Evolutionary conservation across 2,329 filamentous ascomycete species (phyloP), one percentile per base, ranked within the genome.

Genomic region (Diaporthe citrichinensis): DNA sequence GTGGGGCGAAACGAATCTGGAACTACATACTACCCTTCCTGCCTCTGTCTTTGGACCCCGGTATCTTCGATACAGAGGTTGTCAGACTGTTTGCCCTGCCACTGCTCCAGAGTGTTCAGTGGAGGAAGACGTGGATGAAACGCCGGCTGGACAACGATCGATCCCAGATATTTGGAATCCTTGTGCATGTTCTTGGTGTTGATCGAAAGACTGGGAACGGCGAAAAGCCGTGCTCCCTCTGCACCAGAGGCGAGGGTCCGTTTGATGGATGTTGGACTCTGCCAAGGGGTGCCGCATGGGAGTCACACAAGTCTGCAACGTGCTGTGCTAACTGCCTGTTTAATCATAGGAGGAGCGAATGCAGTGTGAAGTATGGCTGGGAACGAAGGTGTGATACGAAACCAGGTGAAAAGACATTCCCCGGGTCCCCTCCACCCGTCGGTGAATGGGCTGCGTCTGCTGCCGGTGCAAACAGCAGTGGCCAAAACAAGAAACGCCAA

Each of bases 251-350:
- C 25, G 28, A 53, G 15, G 75, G 75, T 9, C 75, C 75, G 1
- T 77, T 77, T 28, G 61, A 75, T 2, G 59, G 68, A 20, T 77
- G 75, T n/a, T 39, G 58, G 46, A 59, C 58, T 28, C 49, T 75
- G 10, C 44, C 73, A 4, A 46, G 23, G 17, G 15, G 36, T 2
- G 75, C 57, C 15, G 28, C 73, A 2, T 69, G 34, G 34, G 73
- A 77, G 10, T 68, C 36, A 14, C 59, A 62, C 28, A 25, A 28
- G 1, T 34, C 44, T 28, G 59, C 74, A 23, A 28, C 15, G 23
- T 53, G 62, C 31, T 77, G 75, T 49, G 75, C 75, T 9, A 77
- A 77, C 34, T 77, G 75, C 49, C 46, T 69, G 1, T 77, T 75
- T 57, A 73, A 5, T 20, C 75, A 75, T 31, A 65, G 36, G 17